Conservation (phyloP, 2,329 filamentous ascomycete genomes). For the Parastagonospora nodorum region DNA sequence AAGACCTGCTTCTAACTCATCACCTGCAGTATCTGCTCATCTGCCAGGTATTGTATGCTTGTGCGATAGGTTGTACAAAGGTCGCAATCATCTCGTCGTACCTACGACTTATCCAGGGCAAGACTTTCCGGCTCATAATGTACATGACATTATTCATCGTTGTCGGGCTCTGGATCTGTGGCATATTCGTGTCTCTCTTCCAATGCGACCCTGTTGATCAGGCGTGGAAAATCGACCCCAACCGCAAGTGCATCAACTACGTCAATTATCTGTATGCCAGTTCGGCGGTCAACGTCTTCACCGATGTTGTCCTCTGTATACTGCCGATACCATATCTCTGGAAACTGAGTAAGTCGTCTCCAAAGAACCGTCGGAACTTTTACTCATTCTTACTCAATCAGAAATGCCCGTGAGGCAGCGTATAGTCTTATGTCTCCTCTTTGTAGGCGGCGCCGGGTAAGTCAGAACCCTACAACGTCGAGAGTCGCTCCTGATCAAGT, state of each 20-base stretch:
- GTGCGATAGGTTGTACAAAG: slow-evolving; percentile 33
- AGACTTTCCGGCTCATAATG: slow-evolving; percentile 25
- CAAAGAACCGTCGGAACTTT: background rate
- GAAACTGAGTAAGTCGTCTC: slow-evolving; percentile 12
- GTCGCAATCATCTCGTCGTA: slow-evolving; percentile 36
- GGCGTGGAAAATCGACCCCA: slow-evolving; percentile 29
- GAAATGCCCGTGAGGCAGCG: slow-evolving; percentile 33
- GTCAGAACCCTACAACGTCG: slow-evolving; percentile 1
- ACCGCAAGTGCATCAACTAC: slow-evolving; percentile 25
- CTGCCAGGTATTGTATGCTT: slow-evolving; percentile 33
- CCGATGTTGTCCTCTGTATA: slow-evolving; percentile 29
- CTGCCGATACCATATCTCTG: slow-evolving; percentile 33
- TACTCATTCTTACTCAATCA: background rate
- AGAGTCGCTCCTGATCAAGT: background rate
- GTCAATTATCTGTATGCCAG: slow-evolving; percentile 33
- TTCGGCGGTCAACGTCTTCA: slow-evolving; percentile 29
- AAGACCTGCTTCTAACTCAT: slow-evolving; percentile 6
- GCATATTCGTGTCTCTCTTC: slow-evolving; percentile 34
- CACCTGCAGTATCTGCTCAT: slow-evolving; percentile 25
- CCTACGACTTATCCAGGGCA: slow-evolving; percentile 28
- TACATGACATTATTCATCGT: slow-evolving; percentile 19
- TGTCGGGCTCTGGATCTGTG: slow-evolving; percentile 23
- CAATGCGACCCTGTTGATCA: slow-evolving; percentile 27
- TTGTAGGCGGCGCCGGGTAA: slow-evolving; percentile 32
- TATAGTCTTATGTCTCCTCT: slow-evolving; percentile 31